Evolutionary conservation across 306 rosid genomes (phyloP).

Genomic region (Styphnolobium japonicum): DNA sequence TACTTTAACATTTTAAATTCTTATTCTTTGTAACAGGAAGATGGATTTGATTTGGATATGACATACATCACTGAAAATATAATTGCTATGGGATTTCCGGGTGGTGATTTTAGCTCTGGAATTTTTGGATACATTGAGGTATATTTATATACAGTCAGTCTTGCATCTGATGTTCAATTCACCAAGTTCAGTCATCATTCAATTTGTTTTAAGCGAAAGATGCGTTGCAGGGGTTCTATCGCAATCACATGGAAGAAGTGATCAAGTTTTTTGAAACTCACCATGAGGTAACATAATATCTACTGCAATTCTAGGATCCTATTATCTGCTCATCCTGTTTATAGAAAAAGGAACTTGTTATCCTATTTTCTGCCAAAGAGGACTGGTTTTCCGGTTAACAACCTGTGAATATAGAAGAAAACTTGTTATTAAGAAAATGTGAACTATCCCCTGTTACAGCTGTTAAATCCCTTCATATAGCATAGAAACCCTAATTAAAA

Average conservation of each 20-base stretch:
- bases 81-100: slow-evolving; percentile 95
- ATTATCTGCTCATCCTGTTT: neutral
- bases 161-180: slow-evolving; percentile 27
- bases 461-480: neutral
- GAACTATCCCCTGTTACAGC: neutral
- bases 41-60: slow-evolving; percentile 89
- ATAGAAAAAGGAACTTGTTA: neutral
- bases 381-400: neutral
- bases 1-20: neutral
- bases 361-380: no score
- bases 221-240: slow-evolving; percentile 81
- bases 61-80: slow-evolving; percentile 87
- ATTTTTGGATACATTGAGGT: slow-evolving; percentile 90
- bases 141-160: neutral
- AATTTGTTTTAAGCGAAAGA: slow-evolving; percentile 26
- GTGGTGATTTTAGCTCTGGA: slow-evolving; percentile 89
- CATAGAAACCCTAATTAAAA: neutral
- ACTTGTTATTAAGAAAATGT: neutral
- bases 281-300: slow-evolving; percentile 63
- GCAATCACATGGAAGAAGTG: slow-evolving; percentile 98
- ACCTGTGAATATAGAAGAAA: slow-evolving; percentile 16
- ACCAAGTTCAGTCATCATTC: slow-evolving; percentile 22
- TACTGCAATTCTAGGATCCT: slow-evolving; percentile 14
- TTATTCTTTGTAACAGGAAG: slow-evolving; percentile 55
- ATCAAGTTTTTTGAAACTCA: slow-evolving; percentile 77